A percentile compares a stretch with the other conserved stretches of the same genome.
These are phyloP conservation scores for Lactifluus pinguis DNA, from an alignment of 768 basidiomycete species.

Conservation along the genomic window DNA sequence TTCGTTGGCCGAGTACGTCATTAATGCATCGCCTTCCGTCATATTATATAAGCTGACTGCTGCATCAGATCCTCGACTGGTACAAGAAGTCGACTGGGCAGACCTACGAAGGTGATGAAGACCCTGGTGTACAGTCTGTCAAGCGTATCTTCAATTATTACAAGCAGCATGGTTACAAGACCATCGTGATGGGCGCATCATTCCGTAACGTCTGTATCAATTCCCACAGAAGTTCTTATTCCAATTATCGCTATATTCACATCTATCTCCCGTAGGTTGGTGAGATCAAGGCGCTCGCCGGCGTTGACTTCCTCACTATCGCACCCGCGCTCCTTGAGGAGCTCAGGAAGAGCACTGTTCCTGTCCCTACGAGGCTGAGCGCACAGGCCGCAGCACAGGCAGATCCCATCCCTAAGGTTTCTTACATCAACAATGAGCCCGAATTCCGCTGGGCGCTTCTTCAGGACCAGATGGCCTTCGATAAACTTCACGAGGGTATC, in stretches of 20 bases:
- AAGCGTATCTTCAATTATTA: conserved; percentile 99
- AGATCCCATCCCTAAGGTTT: conserved; percentile 66
- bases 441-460: conserved; percentile 94
- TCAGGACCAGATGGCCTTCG: conserved; percentile 95
- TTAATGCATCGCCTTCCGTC: background rate
- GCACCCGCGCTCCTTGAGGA: conserved; percentile 85
- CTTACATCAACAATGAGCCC: conserved; percentile 85
- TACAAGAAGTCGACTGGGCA: conserved; percentile 86
- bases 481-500: conserved; percentile 98
- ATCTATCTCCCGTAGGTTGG: conserved; percentile 41
- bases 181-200: conserved; percentile 99
- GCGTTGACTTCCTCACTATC: conserved; percentile 97
- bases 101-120: conserved; percentile 81
- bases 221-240: background rate
- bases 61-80: conserved; percentile 88
- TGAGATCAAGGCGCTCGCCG: conserved; percentile 92
- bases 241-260: background rate
- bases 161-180: conserved; percentile 97
- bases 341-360: conserved; percentile 70
- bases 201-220: conserved; percentile 82
- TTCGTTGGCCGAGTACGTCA: conserved; percentile 90
- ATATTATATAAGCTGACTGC: conserved; percentile 13
- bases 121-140: conserved; percentile 94
- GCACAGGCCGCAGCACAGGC: conserved; percentile 47
- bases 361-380: conserved; percentile 81